Base-by-base conservation (phyloP, 257 asterid species). In the Nicotiana knightiana region DNA sequence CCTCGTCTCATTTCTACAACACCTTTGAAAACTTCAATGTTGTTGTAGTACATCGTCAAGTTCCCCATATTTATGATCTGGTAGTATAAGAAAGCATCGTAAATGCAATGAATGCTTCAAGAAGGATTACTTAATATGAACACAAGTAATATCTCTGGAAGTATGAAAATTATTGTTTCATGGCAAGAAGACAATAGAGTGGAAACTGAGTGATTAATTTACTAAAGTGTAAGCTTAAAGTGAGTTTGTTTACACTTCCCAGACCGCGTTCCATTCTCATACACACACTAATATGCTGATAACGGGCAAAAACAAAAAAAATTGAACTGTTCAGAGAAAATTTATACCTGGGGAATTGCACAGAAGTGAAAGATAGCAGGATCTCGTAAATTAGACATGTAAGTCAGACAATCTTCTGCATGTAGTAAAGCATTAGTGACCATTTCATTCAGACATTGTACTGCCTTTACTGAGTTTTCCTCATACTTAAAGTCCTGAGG, bases 1-100 rank as follows among this genome's bases (percentile, higher is more conserved):
- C 99, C 98, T 28, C 98, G 97, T 83, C 99, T 89, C 99, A 95
- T 87, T 89, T 95, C 92, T 77, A 95, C 99, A 59, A 93, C 99
- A 59, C 97, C 97, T 86, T 92, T 87, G 87, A 93, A 95, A 83
- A 95, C 97, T 87, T 90, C 88, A 86, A 91, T 86, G 87, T 95
- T 95, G 97, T 93, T 90, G 88, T 93, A 95, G 88, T 98, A 95
- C 88, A 93, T 79, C 82, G 97, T 93, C 82, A 95, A 82, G 28
- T 98, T 95, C 85, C 98, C 99, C 62, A 95, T 93, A 43, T 97
- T 97, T 98, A 95, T 95, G 86, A 93, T 85, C 98, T 95, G 92
- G 85, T 68, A 76, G 83, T 12, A 80, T 77, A 53, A 16, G 85
- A 18, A 81, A 33, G 71, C 70, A 30, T 17, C 57, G 5, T 53